phyloP scores from a whole-genome alignment of 1,284 basidiomycete species.

The Puccinia hordei region DNA sequence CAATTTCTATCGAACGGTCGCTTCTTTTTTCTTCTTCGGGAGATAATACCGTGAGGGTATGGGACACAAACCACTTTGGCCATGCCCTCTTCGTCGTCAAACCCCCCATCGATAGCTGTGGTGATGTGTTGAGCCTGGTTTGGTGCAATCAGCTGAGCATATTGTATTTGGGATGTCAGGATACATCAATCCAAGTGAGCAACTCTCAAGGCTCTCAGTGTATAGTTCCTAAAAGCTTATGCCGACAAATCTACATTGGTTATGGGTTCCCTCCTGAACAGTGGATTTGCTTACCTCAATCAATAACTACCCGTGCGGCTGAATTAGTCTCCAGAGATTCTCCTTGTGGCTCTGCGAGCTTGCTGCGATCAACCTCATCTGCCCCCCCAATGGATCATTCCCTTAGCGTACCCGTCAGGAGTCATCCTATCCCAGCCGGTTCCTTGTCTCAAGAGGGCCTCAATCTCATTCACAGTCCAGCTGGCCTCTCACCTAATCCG shows the following conservation, averaged over 20 bases:
- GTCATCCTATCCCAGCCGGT: background rate
- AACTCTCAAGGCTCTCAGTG: background rate
- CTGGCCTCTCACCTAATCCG: slow-evolving; percentile 12
- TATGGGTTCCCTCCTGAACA: background rate
- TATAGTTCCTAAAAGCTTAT: background rate
- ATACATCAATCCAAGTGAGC: slow-evolving; percentile 49
- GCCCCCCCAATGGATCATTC: slow-evolving; percentile 9
- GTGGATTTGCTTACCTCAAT: slow-evolving; percentile 32
- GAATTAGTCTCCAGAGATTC: background rate
- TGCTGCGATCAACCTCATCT: background rate
- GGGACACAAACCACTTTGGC: slow-evolving; percentile 46
- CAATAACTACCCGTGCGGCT: background rate
- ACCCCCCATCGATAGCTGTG: slow-evolving; percentile 48
- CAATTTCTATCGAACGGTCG: slow-evolving; percentile 40
- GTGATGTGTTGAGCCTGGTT: slow-evolving; percentile 47
- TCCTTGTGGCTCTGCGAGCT: background rate
- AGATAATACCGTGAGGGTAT: slow-evolving; percentile 49
- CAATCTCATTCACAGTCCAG: background rate
- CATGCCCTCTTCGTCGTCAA: slow-evolving; percentile 46
- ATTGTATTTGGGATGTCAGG: slow-evolving; percentile 50
- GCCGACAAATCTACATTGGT: background rate
- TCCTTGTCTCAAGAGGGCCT: background rate
- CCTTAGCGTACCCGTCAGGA: slow-evolving; percentile 10
- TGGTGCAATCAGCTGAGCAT: slow-evolving; percentile 43
- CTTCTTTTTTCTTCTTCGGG: slow-evolving; percentile 48